phyloP scores from a whole-genome alignment of 768 basidiomycete genomes.

The Flagelloscypha sp. region DNA sequence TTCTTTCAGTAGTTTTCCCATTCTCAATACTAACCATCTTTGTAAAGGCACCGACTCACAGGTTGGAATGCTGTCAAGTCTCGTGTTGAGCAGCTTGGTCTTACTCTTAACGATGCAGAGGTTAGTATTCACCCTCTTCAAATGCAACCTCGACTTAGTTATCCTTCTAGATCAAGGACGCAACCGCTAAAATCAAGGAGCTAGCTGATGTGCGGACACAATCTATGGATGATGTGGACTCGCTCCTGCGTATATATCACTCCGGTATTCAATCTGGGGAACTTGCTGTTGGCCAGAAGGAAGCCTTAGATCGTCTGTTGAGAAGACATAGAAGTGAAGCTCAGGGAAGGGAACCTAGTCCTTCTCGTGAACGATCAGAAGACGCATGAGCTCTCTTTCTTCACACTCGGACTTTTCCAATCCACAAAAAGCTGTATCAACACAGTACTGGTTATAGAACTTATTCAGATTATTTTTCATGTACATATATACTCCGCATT shows the following conservation, averaged over 20 bases:
- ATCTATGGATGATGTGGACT: constrained; percentile 98
- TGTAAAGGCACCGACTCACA: constrained; percentile 75
- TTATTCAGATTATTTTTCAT: too few species aligned
- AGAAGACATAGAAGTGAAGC: constrained; percentile 56
- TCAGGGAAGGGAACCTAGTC: constrained; percentile 5
- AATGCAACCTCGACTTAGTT: constrained; percentile 2
- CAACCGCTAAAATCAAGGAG: constrained; percentile 98
- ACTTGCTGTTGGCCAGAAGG: constrained; percentile 90
- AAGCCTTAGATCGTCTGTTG: constrained; percentile 81
- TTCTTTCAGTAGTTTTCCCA: not conserved
- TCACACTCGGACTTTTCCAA: too few species aligned
- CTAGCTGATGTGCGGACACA: constrained; percentile 97
- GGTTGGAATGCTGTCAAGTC: constrained; percentile 99
- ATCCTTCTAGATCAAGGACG: constrained; percentile 78
- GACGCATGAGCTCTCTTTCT: too few species aligned
- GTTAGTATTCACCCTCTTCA: constrained; percentile 25
- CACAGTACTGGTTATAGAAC: too few species aligned
- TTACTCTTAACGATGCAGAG: constrained; percentile 85
- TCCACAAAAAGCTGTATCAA: too few species aligned
- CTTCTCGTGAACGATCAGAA: constrained; percentile 9
- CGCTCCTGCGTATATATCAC: constrained; percentile 92
- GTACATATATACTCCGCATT: too few species aligned
- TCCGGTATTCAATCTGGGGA: constrained; percentile 87
- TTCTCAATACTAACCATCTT: constrained; percentile 4
- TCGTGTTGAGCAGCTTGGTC: constrained; percentile 93